phyloP scores from a whole-genome alignment of 495 filamentous ascomycete species.

The Elasticomyces elasticus region DNA sequence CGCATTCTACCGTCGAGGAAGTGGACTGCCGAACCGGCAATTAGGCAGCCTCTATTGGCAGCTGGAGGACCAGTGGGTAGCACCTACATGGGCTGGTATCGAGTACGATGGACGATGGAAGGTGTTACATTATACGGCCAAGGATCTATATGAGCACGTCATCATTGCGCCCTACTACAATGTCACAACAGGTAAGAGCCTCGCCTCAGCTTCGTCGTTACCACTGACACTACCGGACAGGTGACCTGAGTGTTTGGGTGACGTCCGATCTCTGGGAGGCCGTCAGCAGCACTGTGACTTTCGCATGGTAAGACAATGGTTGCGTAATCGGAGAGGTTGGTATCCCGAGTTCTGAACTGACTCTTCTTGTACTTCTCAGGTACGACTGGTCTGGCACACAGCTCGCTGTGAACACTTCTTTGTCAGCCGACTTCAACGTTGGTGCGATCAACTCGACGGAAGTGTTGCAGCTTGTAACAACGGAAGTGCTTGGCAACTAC shows the following conservation, averaged over 20 bases:
- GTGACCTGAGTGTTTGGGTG: slow-evolving; percentile 48
- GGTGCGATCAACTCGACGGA: slow-evolving; percentile 53
- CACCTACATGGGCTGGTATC: slow-evolving; percentile 56
- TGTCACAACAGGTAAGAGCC: slow-evolving; percentile 33
- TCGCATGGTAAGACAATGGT: no score
- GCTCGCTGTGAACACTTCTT: slow-evolving; percentile 18
- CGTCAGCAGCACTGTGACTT: slow-evolving; percentile 16
- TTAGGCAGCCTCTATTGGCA: slow-evolving; percentile 61
- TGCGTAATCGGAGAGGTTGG: no score
- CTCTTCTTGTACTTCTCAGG: no score
- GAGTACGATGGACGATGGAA: slow-evolving; percentile 60
- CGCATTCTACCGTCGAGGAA: slow-evolving; percentile 55
- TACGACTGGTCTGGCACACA: slow-evolving; percentile 28
- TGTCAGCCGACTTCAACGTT: slow-evolving; percentile 34
- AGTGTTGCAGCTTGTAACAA: slow-evolving; percentile 38
- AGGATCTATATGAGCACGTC: slow-evolving; percentile 51
- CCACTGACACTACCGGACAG: not conserved
- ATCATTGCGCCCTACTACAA: slow-evolving; percentile 57
- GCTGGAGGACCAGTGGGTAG: slow-evolving; percentile 56
- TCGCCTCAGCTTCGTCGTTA: not conserved
- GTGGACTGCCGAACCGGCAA: slow-evolving; percentile 49
- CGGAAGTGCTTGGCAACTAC: slow-evolving; percentile 26
- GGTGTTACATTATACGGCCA: slow-evolving; percentile 49
- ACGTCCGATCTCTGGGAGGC: slow-evolving; percentile 46
- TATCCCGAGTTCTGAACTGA: no score